phyloP scores from a whole-genome alignment of 495 filamentous ascomycete genomes.

The Podospora didyma region DNA sequence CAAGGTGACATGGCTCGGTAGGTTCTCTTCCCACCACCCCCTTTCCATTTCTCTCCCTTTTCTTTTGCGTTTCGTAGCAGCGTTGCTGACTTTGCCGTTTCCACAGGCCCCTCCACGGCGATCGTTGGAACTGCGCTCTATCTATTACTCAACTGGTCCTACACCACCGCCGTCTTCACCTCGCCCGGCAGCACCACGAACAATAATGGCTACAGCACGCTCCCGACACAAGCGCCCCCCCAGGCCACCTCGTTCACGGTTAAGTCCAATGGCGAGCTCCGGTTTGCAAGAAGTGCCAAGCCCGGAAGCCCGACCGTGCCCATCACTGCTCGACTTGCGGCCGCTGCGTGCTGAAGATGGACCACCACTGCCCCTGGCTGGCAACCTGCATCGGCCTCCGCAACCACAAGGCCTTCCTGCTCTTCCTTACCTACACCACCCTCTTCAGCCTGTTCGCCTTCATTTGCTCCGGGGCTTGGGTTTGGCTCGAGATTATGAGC shows the following conservation, averaged over 20 bases:
- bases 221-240: conserved; percentile 41
- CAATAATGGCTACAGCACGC: conserved; percentile 46
- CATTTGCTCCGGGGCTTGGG: conserved; percentile 65
- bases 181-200: conserved; percentile 67
- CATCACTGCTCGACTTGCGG: conserved; percentile 95
- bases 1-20: conserved; percentile 67
- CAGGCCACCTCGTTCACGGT: conserved; percentile 76
- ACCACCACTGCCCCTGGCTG: conserved; percentile 98
- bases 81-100: background rate
- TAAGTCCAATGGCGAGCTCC: conserved; percentile 76
- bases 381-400: conserved; percentile 90
- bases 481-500: conserved; percentile 75
- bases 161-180: conserved; percentile 89
- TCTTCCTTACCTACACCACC: conserved; percentile 89
- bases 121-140: conserved; percentile 68
- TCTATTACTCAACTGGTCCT: conserved; percentile 75
- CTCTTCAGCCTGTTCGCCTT: conserved; percentile 84
- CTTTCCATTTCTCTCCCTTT: background rate
- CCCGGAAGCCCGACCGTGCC: conserved; percentile 87
- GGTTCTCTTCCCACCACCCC: conserved; percentile 9
- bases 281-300: conserved; percentile 97
- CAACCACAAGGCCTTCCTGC: conserved; percentile 93
- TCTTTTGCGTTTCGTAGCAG: background rate
- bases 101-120: conserved; percentile 40
- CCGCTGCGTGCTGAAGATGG: conserved; percentile 96